phyloP scores from a whole-genome alignment of 2,329 filamentous ascomycete genomes.

The Penicillium digitatum region DNA sequence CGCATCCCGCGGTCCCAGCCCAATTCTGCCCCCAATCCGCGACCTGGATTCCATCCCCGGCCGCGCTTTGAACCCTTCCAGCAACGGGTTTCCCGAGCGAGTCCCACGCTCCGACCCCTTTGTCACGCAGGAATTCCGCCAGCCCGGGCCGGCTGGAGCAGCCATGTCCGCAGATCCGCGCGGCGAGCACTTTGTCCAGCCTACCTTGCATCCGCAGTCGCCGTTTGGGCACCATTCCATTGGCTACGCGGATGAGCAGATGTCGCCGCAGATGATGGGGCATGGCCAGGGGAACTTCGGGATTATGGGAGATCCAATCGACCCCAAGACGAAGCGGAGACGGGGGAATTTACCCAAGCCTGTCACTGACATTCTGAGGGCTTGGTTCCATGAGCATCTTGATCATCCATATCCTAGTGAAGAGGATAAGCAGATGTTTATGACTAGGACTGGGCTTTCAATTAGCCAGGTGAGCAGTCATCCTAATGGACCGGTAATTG shows the following conservation, averaged over 20 bases:
- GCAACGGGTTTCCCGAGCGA: slow-evolving; percentile 27
- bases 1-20: slow-evolving; percentile 33
- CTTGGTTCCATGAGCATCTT: slow-evolving; percentile 75
- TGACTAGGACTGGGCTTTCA: slow-evolving; percentile 69
- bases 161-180: slow-evolving; percentile 25
- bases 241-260: slow-evolving; percentile 34
- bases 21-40: slow-evolving; percentile 37
- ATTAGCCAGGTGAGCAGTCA: slow-evolving; percentile 56
- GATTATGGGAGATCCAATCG: slow-evolving; percentile 36
- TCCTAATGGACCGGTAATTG: neutral
- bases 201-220: slow-evolving; percentile 27
- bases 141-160: slow-evolving; percentile 16
- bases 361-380: slow-evolving; percentile 73
- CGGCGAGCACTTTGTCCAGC: slow-evolving; percentile 22
- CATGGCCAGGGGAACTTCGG: slow-evolving; percentile 38
- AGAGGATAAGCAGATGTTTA: slow-evolving; percentile 79
- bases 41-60: slow-evolving; percentile 36
- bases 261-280: slow-evolving; percentile 28
- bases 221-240: slow-evolving; percentile 29
- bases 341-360: slow-evolving; percentile 88
- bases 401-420: slow-evolving; percentile 82
- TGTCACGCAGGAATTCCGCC: slow-evolving; percentile 24
- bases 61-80: slow-evolving; percentile 18
- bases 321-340: slow-evolving; percentile 51
- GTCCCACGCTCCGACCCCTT: slow-evolving; percentile 29